Conservation (phyloP, 179 eudicot species). For the Drosera spatulata region DNA sequence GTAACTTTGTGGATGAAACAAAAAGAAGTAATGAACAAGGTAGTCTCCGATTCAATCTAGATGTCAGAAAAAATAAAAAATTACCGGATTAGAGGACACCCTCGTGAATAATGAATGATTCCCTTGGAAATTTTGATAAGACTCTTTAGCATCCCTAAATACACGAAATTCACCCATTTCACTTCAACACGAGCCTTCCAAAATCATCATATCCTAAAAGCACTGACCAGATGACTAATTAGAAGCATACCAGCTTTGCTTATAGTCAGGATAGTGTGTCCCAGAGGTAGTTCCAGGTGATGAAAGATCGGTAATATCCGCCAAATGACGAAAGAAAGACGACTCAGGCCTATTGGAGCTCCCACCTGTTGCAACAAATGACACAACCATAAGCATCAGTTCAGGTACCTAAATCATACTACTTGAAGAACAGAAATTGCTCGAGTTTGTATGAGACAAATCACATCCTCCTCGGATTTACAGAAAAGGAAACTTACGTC, state of each 20-base stretch:
- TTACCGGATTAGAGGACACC: conserved; percentile 63
- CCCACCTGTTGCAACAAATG: conserved; percentile 33
- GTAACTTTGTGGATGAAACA: no score
- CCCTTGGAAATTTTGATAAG: conserved; percentile 10
- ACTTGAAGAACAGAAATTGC: background rate
- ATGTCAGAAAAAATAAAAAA: no score
- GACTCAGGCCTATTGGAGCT: conserved; percentile 27
- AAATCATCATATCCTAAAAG: no score
- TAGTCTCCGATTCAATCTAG: no score
- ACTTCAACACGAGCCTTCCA: background rate
- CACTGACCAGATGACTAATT: background rate
- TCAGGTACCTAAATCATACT: background rate
- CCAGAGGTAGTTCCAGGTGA: conserved; percentile 15
- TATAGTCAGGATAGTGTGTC: conserved; percentile 10
- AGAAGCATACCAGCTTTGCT: conserved; percentile 20
- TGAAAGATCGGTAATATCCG: conserved; percentile 14
- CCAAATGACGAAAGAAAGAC: conserved; percentile 11
- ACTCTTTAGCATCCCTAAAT: conserved; percentile 18
- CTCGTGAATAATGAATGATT: conserved; percentile 22
- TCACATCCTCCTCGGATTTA: background rate
- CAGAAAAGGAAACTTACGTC: conserved; percentile 30
- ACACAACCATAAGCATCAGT: background rate
- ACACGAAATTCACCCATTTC: background rate
- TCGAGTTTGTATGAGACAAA: background rate
- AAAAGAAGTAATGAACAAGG: no score